Base-by-base conservation (phyloP, 768 basidiomycete species). In the Lactarius hatsudake region DNA sequence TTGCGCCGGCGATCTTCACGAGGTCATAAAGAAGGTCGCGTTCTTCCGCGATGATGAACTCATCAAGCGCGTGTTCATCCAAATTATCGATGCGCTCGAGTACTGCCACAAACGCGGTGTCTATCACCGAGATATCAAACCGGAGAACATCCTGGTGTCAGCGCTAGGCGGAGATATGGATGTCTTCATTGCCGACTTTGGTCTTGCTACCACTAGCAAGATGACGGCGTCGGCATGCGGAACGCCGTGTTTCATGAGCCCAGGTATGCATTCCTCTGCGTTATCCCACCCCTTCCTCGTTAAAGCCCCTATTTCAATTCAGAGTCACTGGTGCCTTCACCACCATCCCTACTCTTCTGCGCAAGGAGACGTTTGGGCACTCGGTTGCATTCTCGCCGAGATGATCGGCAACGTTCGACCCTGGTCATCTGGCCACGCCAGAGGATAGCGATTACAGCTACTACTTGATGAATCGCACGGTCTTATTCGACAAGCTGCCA, bases 301-400 rank as follows among this genome's bases (percentile, higher is more conserved):
- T 54, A 36, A 23, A 59, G n/a, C 45, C 45, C 57, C n/a, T 34
- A 28, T n/a, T 28, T 28, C 26, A 28, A 28, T 38, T 12, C 30
- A 66, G 65, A 66, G 54, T 66, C 65, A 17, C 26, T 66, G 13
- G 54, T 43, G 2, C 23, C 53, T 8, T 8, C 40, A 61, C 2
- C 65, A 66, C 40, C 3, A 40, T 6, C 26, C 59, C 0, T 67
- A 67, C 61, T 66, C 64, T 8, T 53, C 68, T 9, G 59, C 17
- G 18, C 15, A 55, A 17, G 65, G 65, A 13, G 68, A 69, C 18
- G 42, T 69, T 1, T 69, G 68, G 68, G 54, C 68, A 9, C 65
- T 69, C 34, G 68, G 68, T 2, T 61, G 65, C 57, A 69, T 69
- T 6, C 30, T 69, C 18, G 53, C 55, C 17, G 64, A 69, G 18